Evolutionary conservation across 1,284 basidiomycete species (phyloP).

Genomic region (Clitocybe nebularis): DNA sequence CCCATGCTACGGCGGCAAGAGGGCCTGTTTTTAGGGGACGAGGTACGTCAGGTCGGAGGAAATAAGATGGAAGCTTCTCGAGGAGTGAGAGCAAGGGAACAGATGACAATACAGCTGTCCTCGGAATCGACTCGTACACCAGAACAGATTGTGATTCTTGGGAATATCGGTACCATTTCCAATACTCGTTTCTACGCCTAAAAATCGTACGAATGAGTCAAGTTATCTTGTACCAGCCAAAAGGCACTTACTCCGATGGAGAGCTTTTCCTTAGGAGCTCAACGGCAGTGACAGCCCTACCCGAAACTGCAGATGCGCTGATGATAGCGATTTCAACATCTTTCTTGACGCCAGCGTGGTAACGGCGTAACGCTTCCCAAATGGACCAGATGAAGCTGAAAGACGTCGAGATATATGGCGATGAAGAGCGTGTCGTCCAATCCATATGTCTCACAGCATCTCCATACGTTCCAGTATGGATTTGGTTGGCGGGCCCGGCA

Average conservation of each 20-base stretch:
- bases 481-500: constrained; percentile 19
- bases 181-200: constrained; percentile 61
- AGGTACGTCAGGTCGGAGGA: constrained; percentile 40
- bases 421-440: constrained; percentile 66
- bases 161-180: constrained; percentile 72
- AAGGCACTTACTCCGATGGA: constrained; percentile 46
- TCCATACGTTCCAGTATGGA: constrained; percentile 41
- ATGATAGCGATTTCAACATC: constrained; percentile 74
- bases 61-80: constrained; percentile 66
- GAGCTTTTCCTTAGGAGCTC: constrained; percentile 52
- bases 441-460: constrained; percentile 69
- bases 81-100: constrained; percentile 62
- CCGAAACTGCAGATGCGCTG: constrained; percentile 55
- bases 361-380: constrained; percentile 75
- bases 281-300: constrained; percentile 57
- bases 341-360: constrained; percentile 64
- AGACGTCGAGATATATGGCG: constrained; percentile 67
- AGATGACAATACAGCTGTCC: constrained; percentile 60
- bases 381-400: constrained; percentile 78
- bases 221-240: too few species aligned
- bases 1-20: constrained; percentile 53
- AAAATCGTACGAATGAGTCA: too few species aligned
- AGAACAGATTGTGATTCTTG: constrained; percentile 72
- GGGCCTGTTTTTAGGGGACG: constrained; percentile 29
- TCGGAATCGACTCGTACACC: constrained; percentile 63